phyloP scores from a whole-genome alignment of 129 eudicot genomes.

The Centaurea solstitialis region DNA sequence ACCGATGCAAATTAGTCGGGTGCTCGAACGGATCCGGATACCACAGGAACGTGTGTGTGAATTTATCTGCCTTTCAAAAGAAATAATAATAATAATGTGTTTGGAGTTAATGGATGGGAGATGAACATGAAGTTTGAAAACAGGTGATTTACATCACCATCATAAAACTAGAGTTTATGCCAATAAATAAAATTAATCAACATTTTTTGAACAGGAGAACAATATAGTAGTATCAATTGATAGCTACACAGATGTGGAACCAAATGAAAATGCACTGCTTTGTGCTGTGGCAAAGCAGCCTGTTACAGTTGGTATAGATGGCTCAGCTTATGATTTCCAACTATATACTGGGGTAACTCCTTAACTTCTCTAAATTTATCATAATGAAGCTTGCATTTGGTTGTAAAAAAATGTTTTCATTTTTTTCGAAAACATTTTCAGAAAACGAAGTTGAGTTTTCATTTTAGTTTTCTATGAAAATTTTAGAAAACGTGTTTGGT shows the following conservation, averaged over 20 bases:
- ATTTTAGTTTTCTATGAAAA: too few relatives aligned
- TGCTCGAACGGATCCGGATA: too few relatives aligned
- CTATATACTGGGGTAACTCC: conserved; percentile 45
- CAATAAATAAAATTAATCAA: not conserved
- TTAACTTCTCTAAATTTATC: not conserved
- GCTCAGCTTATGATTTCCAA: conserved; percentile 42
- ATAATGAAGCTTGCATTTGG: too few relatives aligned
- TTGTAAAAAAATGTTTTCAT: too few relatives aligned
- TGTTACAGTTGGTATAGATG: conserved; percentile 45
- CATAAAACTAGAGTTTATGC: not conserved
- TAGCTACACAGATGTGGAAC: conserved; percentile 40
- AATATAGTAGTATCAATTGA: conserved; percentile 32
- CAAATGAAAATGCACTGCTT: conserved; percentile 37
- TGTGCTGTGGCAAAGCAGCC: conserved; percentile 50
- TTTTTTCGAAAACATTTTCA: too few relatives aligned
- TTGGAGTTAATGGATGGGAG: not conserved
- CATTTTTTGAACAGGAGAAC: conserved; percentile 19
- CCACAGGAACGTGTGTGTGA: too few relatives aligned
- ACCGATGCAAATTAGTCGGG: too few relatives aligned
- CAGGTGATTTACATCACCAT: not conserved
- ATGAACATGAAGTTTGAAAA: not conserved
- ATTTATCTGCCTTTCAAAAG: too few relatives aligned
- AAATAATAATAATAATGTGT: not conserved
- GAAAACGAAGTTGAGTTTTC: too few relatives aligned
- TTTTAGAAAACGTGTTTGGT: too few relatives aligned